Evolutionary conservation across 2,329 filamentous ascomycete species (phyloP).

Genomic region (Cladosporium sp.): DNA sequence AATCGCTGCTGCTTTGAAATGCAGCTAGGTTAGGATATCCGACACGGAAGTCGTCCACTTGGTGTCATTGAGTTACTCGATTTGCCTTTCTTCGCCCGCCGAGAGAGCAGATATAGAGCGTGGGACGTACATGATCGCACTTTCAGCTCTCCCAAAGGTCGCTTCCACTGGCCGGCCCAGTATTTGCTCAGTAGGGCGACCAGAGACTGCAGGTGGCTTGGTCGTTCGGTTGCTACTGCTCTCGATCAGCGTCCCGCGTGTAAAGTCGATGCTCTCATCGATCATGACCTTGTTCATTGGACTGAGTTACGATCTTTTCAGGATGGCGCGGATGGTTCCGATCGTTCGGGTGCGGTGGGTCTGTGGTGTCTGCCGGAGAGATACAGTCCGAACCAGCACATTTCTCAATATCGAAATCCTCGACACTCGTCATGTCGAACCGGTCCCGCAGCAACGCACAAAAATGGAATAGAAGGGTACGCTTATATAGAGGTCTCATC

Average conservation of each 20-base stretch:
- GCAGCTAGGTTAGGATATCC: constrained; percentile 36
- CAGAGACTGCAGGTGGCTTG: not conserved
- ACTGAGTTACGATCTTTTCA: too few relatives aligned
- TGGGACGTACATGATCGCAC: not conserved
- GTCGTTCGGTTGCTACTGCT: not conserved
- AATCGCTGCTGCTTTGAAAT: constrained; percentile 35
- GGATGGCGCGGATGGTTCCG: too few relatives aligned
- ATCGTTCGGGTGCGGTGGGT: too few relatives aligned
- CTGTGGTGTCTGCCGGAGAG: not conserved
- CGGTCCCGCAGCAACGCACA: too few relatives aligned
- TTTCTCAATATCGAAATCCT: not conserved
- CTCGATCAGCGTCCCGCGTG: too few relatives aligned
- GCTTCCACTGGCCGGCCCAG: too few relatives aligned
- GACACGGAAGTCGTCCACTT: not conserved
- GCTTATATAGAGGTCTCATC: too few relatives aligned
- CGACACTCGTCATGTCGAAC: not conserved
- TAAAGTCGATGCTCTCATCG: too few relatives aligned
- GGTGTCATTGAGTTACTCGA: too few relatives aligned
- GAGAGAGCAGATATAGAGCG: not conserved
- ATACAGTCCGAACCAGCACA: not conserved
- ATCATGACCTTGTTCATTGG: too few relatives aligned
- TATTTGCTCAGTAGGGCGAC: not conserved
- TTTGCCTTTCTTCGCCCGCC: not conserved
- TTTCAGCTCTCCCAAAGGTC: not conserved
- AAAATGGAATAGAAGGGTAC: too few relatives aligned